Conservation (phyloP, 148 eudicot genomes). For the Rhododendron henanense region DNA sequence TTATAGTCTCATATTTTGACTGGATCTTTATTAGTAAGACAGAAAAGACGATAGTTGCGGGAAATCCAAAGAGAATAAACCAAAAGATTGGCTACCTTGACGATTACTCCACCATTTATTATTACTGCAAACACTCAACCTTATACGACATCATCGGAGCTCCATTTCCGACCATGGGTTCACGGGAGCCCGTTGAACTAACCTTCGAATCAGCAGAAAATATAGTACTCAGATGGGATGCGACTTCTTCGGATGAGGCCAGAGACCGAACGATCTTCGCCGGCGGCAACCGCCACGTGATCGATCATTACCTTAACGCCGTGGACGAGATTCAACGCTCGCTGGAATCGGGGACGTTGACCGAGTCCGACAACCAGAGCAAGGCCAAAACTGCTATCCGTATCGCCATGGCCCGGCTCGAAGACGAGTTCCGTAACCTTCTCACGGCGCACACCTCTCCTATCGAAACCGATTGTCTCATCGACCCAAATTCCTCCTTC, state of each 20-base stretch:
- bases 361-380: neutral
- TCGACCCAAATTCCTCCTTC: neutral
- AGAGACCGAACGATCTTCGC: slow-evolving; percentile 23
- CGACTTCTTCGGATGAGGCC: slow-evolving; percentile 61
- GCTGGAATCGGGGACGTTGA: neutral
- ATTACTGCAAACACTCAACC: too few relatives aligned
- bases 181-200: slow-evolving; percentile 14
- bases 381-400: neutral
- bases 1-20: too few relatives aligned
- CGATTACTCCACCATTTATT: too few relatives aligned
- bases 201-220: slow-evolving; percentile 47
- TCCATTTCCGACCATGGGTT: slow-evolving; percentile 10
- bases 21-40: too few relatives aligned
- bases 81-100: too few relatives aligned
- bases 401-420: neutral
- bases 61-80: too few relatives aligned
- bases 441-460: neutral
- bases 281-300: neutral
- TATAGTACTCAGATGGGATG: slow-evolving; percentile 79
- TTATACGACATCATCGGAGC: neutral
- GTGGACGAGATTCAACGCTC: slow-evolving; percentile 1
- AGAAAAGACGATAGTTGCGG: too few relatives aligned
- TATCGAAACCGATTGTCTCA: neutral
- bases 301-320: neutral
- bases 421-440: neutral